Evolutionary conservation across 129 eudicot species (phyloP), one percentile per base, ranked within the genome.

Genomic region (Flaveria ramosissima): DNA sequence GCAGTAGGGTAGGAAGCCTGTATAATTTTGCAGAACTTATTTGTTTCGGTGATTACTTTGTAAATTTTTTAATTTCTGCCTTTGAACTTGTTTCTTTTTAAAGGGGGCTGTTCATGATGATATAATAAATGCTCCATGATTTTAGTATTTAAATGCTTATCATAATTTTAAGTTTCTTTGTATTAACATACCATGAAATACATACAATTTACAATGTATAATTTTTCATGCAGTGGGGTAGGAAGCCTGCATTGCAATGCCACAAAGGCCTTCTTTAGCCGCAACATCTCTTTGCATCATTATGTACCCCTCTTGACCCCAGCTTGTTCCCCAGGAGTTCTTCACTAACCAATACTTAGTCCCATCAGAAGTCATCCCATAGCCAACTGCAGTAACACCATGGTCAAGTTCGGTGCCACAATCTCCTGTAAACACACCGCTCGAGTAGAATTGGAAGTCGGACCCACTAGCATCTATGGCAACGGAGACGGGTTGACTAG

Each of bases 321-420:
- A n/a, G n/a, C n/a, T n/a, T n/a, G n/a, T n/a, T n/a, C n/a, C n/a
- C n/a, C n/a, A n/a, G n/a, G n/a, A n/a, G n/a, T n/a, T n/a, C n/a
- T n/a, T n/a, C n/a, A n/a, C n/a, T n/a, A 52, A 73, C 83, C 83
- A 80, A 52, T 80, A 73, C 83, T 80, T 80, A 13, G 75, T 80
- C 47, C 83, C 83, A 13, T 80, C 83, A 39, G 32, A 74, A 65
- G 68, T 73, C 0, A 62, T 73, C 45, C 83, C 83, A 63, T 71
- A 79, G 64, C 83, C 78, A 62, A 79, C 78, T 10, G 83, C 78
- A 15, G 78, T 72, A 62, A 79, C 78, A 15, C 83, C 83, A 39
- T 79, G 83, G 14, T 79, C 83, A 24, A 72, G 83, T 62, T 80
- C 78, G 2, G 78, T 73, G 9, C 83, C 78, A 48, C 79, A 80